These are phyloP conservation scores for Mycena floridula DNA, from an alignment of 768 basidiomycete species.

Conservation along the genomic window DNA sequence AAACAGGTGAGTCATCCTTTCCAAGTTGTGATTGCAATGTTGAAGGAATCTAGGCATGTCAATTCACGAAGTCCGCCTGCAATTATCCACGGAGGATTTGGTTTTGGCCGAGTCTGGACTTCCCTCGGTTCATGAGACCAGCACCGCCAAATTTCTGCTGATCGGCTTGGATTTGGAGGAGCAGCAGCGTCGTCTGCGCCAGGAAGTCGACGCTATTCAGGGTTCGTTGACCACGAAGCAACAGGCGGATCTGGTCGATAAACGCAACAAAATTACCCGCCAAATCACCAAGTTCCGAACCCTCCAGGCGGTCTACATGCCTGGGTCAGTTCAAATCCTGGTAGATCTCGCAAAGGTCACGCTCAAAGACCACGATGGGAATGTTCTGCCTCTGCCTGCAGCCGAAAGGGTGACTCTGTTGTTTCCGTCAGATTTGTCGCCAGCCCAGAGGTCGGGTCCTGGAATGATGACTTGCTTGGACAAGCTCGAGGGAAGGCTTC, in stretches of 20 bases:
- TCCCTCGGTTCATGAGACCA: not conserved
- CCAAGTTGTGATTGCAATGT: not conserved
- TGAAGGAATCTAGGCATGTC: not conserved
- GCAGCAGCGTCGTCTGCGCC: not conserved
- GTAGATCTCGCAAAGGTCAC: not conserved
- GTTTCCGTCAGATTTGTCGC: not conserved
- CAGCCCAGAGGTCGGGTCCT: not conserved
- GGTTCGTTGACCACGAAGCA: not conserved
- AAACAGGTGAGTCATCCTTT: not conserved
- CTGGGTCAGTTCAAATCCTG: slow-evolving; percentile 1
- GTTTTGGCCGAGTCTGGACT: not conserved
- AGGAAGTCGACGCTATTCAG: not conserved
- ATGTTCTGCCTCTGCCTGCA: not conserved
- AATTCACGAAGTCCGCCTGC: not conserved
- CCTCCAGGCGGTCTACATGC: slow-evolving; percentile 4
- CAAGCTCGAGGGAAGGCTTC: slow-evolving; percentile 7
- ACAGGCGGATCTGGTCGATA: not conserved
- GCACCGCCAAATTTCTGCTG: not conserved
- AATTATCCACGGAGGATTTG: not conserved
- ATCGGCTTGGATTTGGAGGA: not conserved
- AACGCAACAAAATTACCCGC: not conserved
- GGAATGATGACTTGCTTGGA: not conserved
- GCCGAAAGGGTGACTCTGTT: not conserved
- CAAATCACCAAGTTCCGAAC: slow-evolving; percentile 4
- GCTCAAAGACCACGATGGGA: slow-evolving; percentile 4